Base-by-base conservation (phyloP, 1,284 basidiomycete genomes). In the Erythrobasidium hasegawianum region DNA sequence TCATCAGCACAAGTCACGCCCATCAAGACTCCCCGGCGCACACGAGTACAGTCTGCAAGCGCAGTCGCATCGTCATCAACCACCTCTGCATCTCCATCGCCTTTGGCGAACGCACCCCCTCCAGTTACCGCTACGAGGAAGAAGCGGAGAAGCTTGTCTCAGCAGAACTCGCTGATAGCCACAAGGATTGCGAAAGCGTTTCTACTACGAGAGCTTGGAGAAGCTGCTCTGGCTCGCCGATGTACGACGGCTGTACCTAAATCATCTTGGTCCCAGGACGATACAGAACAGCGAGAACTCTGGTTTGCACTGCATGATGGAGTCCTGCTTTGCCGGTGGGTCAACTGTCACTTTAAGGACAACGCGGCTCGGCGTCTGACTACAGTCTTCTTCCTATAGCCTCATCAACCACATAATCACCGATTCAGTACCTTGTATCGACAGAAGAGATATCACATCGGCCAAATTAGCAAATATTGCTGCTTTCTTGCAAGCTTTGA, bases 261-360 rank as follows among this genome's bases (percentile, higher is more conserved):
- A 50, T 16, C 33, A 53, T 22, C 16, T 33, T 68, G 66, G 66
- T 39, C 52, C 11, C 50, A 38, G 7, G 39, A 62, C 39, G 87
- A 89, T 71, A 80, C 85, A 71, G 89, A 92, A 77, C 73, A 79
- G 69, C 82, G 81, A 66, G 76, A 84, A 39, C 91, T 92, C 74
- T 81, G 81, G 53, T 87, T 89, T 64, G 85, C 87, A 0, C 75
- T 92, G 68, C 79, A 84, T 71, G 90, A 94, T 79, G 90, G 90
- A 1, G 87, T 86, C 75, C 83, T 93, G 27, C 81, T 94, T 20
- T 92, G 89, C 84, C 86, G 89, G 90, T 33, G 11, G n/a, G n/a
- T n/a, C n/a, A n/a, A n/a, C n/a, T n/a, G n/a, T n/a, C n/a, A n/a
- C n/a, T n/a, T n/a, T n/a, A n/a, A n/a, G n/a, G n/a, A n/a, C n/a